phyloP scores from a whole-genome alignment of 2,329 filamentous ascomycete genomes.

The Arthrinium puccinioides region DNA sequence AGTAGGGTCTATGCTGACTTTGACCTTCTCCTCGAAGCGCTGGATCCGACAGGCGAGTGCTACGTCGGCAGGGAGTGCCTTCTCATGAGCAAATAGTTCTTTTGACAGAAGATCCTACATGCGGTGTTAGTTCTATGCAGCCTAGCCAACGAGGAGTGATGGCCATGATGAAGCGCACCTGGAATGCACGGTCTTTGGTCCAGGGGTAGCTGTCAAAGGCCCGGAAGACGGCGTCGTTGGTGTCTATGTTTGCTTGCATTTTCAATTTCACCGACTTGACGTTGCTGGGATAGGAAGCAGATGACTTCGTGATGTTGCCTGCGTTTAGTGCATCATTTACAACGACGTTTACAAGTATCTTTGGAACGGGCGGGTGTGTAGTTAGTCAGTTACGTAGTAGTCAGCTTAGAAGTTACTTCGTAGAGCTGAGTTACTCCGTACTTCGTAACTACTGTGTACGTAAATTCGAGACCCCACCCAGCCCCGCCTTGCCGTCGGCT shows the following conservation, averaged over 20 bases:
- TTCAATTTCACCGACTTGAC: too few species aligned
- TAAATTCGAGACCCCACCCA: too few species aligned
- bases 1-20: constrained; percentile 4
- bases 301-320: too few species aligned
- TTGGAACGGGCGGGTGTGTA: too few species aligned
- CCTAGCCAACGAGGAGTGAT: not conserved
- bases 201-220: constrained; percentile 9
- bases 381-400: too few species aligned
- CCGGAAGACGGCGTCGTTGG: not conserved
- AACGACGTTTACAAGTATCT: too few species aligned
- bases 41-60: constrained; percentile 4
- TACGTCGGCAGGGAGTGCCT: not conserved
- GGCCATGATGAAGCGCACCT: not conserved
- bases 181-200: constrained; percentile 7
- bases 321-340: too few species aligned
- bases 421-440: not conserved
- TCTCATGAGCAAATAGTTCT: constrained; percentile 1
- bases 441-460: not conserved
- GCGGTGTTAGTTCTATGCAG: not conserved
- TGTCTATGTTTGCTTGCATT: too few species aligned
- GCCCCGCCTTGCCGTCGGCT: not conserved
- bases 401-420: too few species aligned
- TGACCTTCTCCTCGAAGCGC: constrained; percentile 6
- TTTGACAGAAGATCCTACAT: constrained; percentile 4
- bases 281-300: too few species aligned